Base-by-base conservation (phyloP, 768 basidiomycete genomes). In the Cystofilobasidium bisporidii region DNA sequence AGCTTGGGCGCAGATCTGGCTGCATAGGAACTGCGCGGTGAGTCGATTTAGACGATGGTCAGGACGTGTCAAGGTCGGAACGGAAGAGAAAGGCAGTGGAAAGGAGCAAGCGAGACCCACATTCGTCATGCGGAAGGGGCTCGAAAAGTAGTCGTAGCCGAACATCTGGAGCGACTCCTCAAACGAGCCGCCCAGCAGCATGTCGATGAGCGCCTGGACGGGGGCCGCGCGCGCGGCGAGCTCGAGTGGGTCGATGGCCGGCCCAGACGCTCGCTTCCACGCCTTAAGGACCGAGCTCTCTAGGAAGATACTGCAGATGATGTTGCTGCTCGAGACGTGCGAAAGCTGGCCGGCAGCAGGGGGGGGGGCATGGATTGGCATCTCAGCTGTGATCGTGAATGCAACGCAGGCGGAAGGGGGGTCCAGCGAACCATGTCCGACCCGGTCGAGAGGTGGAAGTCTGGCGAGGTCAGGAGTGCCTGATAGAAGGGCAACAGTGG, bases 401-500 rank as follows among this genome's bases (percentile, higher is more conserved):
- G 48, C 20, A 9, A 20, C 8, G 22, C 9, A 20, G 22, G 20
- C 10, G 22, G 8, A 26, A 20, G 48, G 48, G 11, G 50, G 28
- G 50, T 47, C 45, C 5, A 47, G n/a, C 53, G 28, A 4, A 56
- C 53, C 30, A 56, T 26, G 53, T 56, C 53, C 28, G 53, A 56
- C 2, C 53, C 53, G 28, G 53, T 56, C 53, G 53, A 56, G 53
- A 56, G 53, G 53, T 56, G 53, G 30, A 56, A 56, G 12, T 28
- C 11, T 2, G 53, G 53, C 8, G 14, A 20, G 10, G 26, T 28
- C 28, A 56, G 53, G 30, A 56, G 53, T 1, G 53, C 30, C 30
- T 32, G 53, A 20, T 56, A 56, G 53, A 30, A 14, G 5, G 28
- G 30, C 28, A 32, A 56, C 53, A 56, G 53, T 18, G 53, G 53